These are phyloP conservation scores for Blastobotrys indianensis DNA, from an alignment of 1,139 yeast species.

Conservation along the genomic window DNA sequence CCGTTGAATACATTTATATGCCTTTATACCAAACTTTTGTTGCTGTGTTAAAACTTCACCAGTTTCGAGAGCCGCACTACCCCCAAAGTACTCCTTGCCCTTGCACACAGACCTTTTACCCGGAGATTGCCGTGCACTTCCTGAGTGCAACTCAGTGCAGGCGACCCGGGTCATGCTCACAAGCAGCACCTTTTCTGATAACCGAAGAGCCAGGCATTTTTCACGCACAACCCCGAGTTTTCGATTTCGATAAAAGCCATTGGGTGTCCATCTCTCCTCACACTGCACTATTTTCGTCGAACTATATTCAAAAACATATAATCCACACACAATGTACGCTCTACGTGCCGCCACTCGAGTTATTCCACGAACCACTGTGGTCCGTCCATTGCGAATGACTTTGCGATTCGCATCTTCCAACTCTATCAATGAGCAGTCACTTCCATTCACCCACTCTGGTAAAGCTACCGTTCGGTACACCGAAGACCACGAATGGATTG, in stretches of 20 bases:
- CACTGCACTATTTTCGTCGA: no score
- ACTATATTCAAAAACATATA: neutral
- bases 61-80: no score
- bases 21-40: no score
- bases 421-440: slow-evolving; percentile 47
- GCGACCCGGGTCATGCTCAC: slow-evolving; percentile 11
- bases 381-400: slow-evolving; percentile 11
- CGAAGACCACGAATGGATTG: slow-evolving; percentile 93
- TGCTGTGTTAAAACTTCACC: no score
- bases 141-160: slow-evolving; percentile 5
- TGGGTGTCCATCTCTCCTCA: no score
- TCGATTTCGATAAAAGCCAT: no score
- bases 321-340: slow-evolving; percentile 11
- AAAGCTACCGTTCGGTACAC: slow-evolving; percentile 55
- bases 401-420: slow-evolving; percentile 31
- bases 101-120: no score
- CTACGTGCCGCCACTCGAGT: slow-evolving; percentile 17
- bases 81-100: no score
- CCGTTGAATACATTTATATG: no score
- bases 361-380: slow-evolving; percentile 10
- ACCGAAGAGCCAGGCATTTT: no score
- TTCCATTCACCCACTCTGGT: slow-evolving; percentile 46
- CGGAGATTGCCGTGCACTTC: slow-evolving; percentile 6
- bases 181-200: no score
- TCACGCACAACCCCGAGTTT: no score